Conservation (phyloP, 2,329 filamentous ascomycete species). For the Cryphonectria parasitica region DNA sequence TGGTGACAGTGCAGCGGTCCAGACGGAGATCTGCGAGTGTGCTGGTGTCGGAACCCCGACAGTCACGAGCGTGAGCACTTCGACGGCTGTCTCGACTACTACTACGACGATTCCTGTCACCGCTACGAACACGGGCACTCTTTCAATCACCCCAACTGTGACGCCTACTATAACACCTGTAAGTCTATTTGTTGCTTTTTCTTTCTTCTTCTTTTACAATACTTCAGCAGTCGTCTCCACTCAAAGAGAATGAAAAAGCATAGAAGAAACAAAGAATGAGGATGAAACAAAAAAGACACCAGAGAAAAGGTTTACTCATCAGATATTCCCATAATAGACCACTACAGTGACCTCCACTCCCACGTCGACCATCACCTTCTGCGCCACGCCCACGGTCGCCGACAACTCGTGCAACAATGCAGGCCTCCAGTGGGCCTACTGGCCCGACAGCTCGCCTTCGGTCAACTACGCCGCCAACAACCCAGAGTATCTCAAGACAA, state of each 20-base stretch:
- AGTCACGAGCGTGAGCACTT: not conserved
- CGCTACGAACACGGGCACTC: constrained; percentile 5
- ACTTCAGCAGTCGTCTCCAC: not conserved
- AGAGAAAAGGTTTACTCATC: not conserved
- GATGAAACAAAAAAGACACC: too few relatives aligned
- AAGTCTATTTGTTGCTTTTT: not conserved
- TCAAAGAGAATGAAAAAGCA: not conserved
- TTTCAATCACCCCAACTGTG: constrained; percentile 1
- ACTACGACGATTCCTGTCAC: not conserved
- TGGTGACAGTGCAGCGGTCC: not conserved
- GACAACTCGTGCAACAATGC: constrained; percentile 5
- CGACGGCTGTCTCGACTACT: not conserved
- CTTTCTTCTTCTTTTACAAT: too few relatives aligned
- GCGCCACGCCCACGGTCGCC: not conserved
- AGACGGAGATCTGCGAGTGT: constrained; percentile 3
- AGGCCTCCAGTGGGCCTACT: constrained; percentile 11
- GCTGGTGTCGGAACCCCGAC: not conserved
- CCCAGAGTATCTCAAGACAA: constrained; percentile 4
- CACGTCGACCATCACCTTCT: not conserved
- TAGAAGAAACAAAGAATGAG: too few relatives aligned
- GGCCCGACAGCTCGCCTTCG: not conserved
- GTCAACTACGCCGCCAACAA: constrained; percentile 8
- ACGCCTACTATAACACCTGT: constrained; percentile 11
- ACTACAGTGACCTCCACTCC: constrained; percentile 1
- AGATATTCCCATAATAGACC: not conserved